A percentile compares a stretch with the other conserved stretches of the same genome.
These are phyloP conservation scores for Petunia hybrid DNA, from an alignment of 305 asterid genomes.

Conservation along the genomic window DNA sequence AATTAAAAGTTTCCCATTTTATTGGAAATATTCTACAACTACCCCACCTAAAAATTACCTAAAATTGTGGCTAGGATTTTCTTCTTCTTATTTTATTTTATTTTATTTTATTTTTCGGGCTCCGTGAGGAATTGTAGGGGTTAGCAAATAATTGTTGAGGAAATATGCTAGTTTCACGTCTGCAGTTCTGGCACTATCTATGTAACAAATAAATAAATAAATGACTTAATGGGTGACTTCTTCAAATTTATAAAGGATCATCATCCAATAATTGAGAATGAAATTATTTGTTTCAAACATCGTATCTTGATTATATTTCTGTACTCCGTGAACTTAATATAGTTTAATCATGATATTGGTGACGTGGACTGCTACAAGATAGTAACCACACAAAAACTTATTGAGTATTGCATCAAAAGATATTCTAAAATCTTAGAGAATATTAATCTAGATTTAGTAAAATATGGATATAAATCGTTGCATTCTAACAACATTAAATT, in stretches of 20 bases:
- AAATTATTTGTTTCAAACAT: not conserved
- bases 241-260: not conserved
- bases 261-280: not conserved
- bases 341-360: not conserved
- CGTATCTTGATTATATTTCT: not conserved
- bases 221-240: not conserved
- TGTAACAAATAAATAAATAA: not conserved
- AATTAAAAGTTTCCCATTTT: not conserved
- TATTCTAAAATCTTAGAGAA: not conserved
- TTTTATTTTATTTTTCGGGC: not conserved
- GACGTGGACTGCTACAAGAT: too few relatives aligned
- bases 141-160: not conserved
- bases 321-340: too few relatives aligned
- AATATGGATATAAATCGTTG: not conserved
- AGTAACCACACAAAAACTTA: not conserved
- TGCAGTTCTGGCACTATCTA: not conserved
- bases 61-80: not conserved
- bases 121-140: not conserved
- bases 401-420: not conserved
- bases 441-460: not conserved
- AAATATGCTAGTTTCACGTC: not conserved
- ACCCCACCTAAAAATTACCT: constrained; percentile 24
- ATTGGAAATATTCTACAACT: not conserved
- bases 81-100: not conserved
- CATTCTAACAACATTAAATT: not conserved